Evolutionary conservation across 1,284 basidiomycete genomes (phyloP).

Genomic region (Blastosporella zonata): DNA sequence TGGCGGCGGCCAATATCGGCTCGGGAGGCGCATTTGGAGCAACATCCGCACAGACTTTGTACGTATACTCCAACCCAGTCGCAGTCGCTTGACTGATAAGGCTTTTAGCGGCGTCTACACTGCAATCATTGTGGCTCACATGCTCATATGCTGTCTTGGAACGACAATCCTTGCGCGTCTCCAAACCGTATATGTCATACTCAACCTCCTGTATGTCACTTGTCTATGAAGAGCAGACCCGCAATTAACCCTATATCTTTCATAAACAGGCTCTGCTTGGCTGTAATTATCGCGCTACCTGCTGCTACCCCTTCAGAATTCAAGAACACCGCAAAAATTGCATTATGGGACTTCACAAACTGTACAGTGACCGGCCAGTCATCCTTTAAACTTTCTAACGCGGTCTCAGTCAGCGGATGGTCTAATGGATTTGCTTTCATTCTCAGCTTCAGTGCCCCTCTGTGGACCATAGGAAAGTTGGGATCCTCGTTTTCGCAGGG

Average conservation of each 20-base stretch:
- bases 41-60: slow-evolving; percentile 60
- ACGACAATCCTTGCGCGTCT: slow-evolving; percentile 64
- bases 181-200: slow-evolving; percentile 65
- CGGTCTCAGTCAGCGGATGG: slow-evolving; percentile 62
- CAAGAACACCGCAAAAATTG: slow-evolving; percentile 25
- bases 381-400: not conserved
- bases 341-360: slow-evolving; percentile 33
- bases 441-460: slow-evolving; percentile 69
- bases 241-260: not conserved
- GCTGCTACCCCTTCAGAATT: slow-evolving; percentile 23
- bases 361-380: slow-evolving; percentile 32
- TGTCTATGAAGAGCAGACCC: not conserved
- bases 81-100: not conserved
- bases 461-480: slow-evolving; percentile 71
- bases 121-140: slow-evolving; percentile 55
- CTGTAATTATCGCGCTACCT: slow-evolving; percentile 63
- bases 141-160: slow-evolving; percentile 63
- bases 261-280: slow-evolving; percentile 56
- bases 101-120: slow-evolving; percentile 53
- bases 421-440: slow-evolving; percentile 72
- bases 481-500: not conserved
- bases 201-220: not conserved
- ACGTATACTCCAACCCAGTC: slow-evolving; percentile 24
- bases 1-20: slow-evolving; percentile 63
- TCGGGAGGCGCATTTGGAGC: slow-evolving; percentile 48